Conservation (phyloP, 108 stramenopile species). For the Skeletonema marinoi region DNA sequence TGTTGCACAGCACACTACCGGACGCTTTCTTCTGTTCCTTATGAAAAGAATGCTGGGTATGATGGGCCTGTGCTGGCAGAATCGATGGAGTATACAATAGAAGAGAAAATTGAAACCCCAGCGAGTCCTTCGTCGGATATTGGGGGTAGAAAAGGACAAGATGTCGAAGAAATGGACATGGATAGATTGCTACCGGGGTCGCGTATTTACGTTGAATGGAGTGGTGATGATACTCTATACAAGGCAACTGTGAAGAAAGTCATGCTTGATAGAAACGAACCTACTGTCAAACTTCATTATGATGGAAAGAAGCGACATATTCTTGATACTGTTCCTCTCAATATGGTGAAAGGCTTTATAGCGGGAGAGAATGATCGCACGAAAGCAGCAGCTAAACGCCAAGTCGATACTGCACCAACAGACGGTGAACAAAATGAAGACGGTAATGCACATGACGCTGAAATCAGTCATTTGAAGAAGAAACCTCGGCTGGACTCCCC, state of each 20-base stretch:
- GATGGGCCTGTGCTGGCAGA: not conserved
- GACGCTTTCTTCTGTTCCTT: slow-evolving; percentile 5
- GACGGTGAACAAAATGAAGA: not conserved
- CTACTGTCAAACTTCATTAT: slow-evolving; percentile 35
- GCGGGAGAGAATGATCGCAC: not conserved
- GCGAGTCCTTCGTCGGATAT: not conserved
- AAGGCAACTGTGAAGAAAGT: slow-evolving; percentile 41
- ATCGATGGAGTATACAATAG: not conserved
- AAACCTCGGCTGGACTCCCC: not conserved
- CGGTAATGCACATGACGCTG: not conserved
- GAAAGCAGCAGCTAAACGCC: not conserved
- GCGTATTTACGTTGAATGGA: slow-evolving; percentile 34
- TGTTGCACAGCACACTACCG: slow-evolving; percentile 23
- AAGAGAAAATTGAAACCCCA: not conserved
- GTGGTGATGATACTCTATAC: slow-evolving; percentile 22
- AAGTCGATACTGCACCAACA: not conserved
- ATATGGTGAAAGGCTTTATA: slow-evolving; percentile 26
- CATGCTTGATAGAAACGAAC: not conserved
- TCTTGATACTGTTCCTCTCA: slow-evolving; percentile 12
- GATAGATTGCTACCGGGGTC: not conserved
- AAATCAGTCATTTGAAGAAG: not conserved
- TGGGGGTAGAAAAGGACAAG: not conserved
- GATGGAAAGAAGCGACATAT: slow-evolving; percentile 47
- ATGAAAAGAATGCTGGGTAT: not conserved
- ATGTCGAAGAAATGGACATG: not conserved